These are phyloP conservation scores for Chalciporus sphaerocephalus DNA, from an alignment of 768 basidiomycete genomes.

Conservation along the genomic window DNA sequence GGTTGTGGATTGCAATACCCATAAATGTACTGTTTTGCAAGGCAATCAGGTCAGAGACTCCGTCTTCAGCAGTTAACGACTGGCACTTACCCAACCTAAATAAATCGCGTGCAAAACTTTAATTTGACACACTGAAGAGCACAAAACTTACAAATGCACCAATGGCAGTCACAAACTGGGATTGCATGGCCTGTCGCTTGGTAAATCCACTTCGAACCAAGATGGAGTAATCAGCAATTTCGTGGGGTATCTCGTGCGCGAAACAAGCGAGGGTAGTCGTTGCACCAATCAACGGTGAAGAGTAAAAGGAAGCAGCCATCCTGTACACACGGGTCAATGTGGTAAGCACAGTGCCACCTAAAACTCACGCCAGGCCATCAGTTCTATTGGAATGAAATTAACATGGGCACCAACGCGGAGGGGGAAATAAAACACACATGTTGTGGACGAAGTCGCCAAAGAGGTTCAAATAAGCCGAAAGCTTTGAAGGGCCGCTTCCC, in stretches of 20 bases:
- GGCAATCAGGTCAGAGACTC: constrained; percentile 2
- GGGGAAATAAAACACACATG: constrained; percentile 47
- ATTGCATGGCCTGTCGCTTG: constrained; percentile 89
- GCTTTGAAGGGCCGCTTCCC: constrained; percentile 61
- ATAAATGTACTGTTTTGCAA: constrained; percentile 71
- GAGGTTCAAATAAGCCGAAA: constrained; percentile 89
- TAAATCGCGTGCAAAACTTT: constrained; percentile 19
- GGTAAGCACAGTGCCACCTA: constrained; percentile 1
- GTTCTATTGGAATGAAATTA: constrained; percentile 46
- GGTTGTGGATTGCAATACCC: constrained; percentile 79
- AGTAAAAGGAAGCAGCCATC: constrained; percentile 96
- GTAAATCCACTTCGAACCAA: constrained; percentile 85
- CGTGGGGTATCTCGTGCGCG: constrained; percentile 92
- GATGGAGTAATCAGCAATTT: constrained; percentile 97
- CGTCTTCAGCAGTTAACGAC: constrained; percentile 4
- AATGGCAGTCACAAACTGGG: constrained; percentile 86
- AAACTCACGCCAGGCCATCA: constrained; percentile 83
- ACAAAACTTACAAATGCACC: constrained; percentile 72
- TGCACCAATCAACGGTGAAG: constrained; percentile 89
- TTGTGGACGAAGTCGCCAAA: constrained; percentile 95
- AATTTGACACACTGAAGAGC: constrained; percentile 8
- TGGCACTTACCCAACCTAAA: constrained; percentile 34
- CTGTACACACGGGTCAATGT: constrained; percentile 34
- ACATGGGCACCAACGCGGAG: constrained; percentile 14
- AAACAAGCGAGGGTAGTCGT: constrained; percentile 95